Evolutionary conservation across 208 protist species (phyloP), one percentile per base, ranked within the genome.

Genomic region (Sergeia podlipaevii): DNA sequence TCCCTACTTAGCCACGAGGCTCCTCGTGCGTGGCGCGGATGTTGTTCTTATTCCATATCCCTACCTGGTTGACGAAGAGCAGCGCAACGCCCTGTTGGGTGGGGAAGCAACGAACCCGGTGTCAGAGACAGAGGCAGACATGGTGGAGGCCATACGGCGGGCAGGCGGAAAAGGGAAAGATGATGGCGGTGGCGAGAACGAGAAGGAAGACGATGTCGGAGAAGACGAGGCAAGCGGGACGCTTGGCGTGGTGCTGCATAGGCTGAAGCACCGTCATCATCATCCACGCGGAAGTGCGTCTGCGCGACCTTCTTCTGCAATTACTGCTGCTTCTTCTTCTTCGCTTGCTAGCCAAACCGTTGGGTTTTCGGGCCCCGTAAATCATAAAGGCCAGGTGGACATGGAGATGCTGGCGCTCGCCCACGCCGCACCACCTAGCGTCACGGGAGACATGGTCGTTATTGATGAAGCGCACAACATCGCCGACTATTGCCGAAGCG

Each of bases 401-500:
- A n/a, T n/a, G n/a, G 46, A 46, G 44, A 80, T 1, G 70, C 65
- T 24, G 18, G 75, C 24, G 5, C 62, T 37, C 32, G 69, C 52
- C 0, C 43, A 44, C 28, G 43, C 45, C 28, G 59, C 70, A 7
- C 68, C 71, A 13, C 73, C 82, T n/a, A 64, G 68, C 50, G 70
- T 98, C 33, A 53, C 51, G n/a, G 79, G 79, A 27, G 73, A 86
- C 38, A 62, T 97, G 2, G 63, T 98, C 17, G 73, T 98, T 2
- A 76, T 98, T 24, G 97, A 98, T 65, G 97, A 98, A 59, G 95
- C 93, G 32, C 97, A 98, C 76, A 98, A 98, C 74, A 60, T 98
- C 13, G 76, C 93, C 24, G 94, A 98, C 50, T 76, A 85, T 43
- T 95, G 97, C 63, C 93, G 90, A 50, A 49, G 59, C n/a, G 65